These are phyloP conservation scores for Tetrahymena thermophila DNA, from an alignment of 73 alveolate genomes.

Conservation along the genomic window DNA sequence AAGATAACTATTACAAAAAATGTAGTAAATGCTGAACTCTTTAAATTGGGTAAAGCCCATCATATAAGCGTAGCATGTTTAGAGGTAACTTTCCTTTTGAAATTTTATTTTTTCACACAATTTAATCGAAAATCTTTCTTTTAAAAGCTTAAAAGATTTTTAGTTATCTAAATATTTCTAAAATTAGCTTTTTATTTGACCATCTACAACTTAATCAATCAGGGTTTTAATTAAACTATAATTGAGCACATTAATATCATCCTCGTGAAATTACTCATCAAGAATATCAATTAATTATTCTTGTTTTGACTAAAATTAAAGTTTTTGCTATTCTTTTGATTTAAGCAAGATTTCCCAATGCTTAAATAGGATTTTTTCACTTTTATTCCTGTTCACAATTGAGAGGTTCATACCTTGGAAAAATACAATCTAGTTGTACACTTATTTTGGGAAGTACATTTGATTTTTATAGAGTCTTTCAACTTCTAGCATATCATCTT, in stretches of 20 bases:
- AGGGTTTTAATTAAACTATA: background rate
- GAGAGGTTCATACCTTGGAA: background rate
- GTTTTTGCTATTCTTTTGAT: background rate
- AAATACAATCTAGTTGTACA: background rate
- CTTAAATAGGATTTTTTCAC: background rate
- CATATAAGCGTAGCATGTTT: background rate
- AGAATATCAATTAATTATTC: background rate
- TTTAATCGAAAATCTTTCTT: background rate
- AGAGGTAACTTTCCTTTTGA: background rate
- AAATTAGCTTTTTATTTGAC: background rate
- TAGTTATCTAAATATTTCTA: background rate
- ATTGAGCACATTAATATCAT: background rate
- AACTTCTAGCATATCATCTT: background rate
- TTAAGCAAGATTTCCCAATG: background rate
- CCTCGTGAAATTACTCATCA: background rate
- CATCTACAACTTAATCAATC: background rate
- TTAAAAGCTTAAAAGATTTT: background rate
- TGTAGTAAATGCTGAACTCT: background rate
- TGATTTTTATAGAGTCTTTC: background rate
- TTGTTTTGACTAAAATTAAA: background rate
- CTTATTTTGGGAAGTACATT: background rate
- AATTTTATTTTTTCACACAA: background rate
- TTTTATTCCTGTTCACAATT: background rate
- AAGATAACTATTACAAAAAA: background rate
- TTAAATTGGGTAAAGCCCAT: background rate